These are phyloP conservation scores for Gastrolobium villosum DNA, from an alignment of 306 rosid species.

Conservation along the genomic window DNA sequence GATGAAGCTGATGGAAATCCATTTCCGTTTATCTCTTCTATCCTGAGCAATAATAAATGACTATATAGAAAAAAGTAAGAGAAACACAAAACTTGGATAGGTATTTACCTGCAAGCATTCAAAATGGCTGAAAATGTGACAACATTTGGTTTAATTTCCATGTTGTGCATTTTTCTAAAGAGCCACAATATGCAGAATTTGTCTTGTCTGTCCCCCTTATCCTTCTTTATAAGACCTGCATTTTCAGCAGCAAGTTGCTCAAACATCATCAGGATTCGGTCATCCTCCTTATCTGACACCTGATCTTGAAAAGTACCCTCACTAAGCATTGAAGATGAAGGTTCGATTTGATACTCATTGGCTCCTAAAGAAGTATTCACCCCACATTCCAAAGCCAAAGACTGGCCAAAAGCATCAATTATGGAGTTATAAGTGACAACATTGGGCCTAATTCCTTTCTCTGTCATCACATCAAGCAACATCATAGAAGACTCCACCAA, in stretches of 20 bases:
- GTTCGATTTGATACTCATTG: constrained; percentile 19
- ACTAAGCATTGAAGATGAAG: constrained; percentile 42
- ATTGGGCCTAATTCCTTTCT: constrained; percentile 84
- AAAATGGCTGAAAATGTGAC: constrained; percentile 86
- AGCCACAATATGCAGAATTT: constrained; percentile 58
- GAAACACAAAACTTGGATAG: constrained; percentile 9
- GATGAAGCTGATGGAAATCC: constrained; percentile 20
- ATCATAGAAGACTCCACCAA: constrained; percentile 65
- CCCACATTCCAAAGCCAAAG: constrained; percentile 49
- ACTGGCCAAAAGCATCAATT: constrained; percentile 76
- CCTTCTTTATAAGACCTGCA: constrained; percentile 57
- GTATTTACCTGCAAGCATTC: constrained; percentile 91
- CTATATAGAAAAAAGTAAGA: constrained; percentile 1
- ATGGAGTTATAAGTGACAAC: constrained; percentile 92
- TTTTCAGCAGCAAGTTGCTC: constrained; percentile 70
- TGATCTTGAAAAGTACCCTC: constrained; percentile 24
- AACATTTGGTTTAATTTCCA: constrained; percentile 59
- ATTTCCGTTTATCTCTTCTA: neutral
- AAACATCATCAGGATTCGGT: constrained; percentile 54
- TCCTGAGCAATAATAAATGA: neutral
- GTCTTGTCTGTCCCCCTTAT: constrained; percentile 46
- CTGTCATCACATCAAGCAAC: constrained; percentile 93
- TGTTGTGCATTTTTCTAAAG: constrained; percentile 72
- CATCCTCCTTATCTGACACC: constrained; percentile 24
- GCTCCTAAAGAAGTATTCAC: constrained; percentile 42